Base-by-base conservation (phyloP, 73 alveolate species). In the Paramecium biaurelia region DNA sequence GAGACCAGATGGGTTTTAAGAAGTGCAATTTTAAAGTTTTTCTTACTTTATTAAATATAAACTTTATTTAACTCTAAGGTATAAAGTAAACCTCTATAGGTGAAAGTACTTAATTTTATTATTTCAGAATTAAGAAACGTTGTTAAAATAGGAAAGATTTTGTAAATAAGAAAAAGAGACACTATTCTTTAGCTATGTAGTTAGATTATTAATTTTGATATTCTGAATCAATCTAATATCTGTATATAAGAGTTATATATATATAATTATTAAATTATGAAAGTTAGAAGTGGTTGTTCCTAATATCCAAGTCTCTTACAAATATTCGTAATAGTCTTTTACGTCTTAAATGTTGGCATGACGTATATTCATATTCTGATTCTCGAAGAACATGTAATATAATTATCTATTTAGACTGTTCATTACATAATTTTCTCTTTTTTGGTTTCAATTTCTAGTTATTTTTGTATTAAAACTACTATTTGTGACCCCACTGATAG, bases 271-370 rank as follows among this genome's bases (percentile, higher is more conserved):
- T 53, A 53, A 53, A 63, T 63, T 63, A 63, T 63, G 84, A 63
- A 63, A 32, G 49, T 32, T 63, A 72, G 86, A 72, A 72, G 35
- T 72, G 86, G 86, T 20, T 72, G 53, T 72, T 12, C 86, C 21
- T 37, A 72, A 38, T 15, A 11, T 15, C 86, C 86, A 1, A 35
- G 63, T 15, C 32, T 37, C 45, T 18, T 35, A 9, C 45, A 72
- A 72, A 35, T 72, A 72, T 18, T 72, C 11, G n/a, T 57, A 0
- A 32, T 32, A 15, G 58, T 72, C 9, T 5, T 72, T 12, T 72
- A 72, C 24, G 15, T 72, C 15, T 38, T 38, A 4, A 72, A 72
- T 20, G 24, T 37, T 72, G n/a, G 34, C 18, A 28, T 72, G 32
- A 72, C 86, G 6, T 72, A 72, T 57, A 72, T 37, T 1, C 56